Base-by-base conservation (phyloP, 106 monocot species). In the Allium cepa region DNA sequence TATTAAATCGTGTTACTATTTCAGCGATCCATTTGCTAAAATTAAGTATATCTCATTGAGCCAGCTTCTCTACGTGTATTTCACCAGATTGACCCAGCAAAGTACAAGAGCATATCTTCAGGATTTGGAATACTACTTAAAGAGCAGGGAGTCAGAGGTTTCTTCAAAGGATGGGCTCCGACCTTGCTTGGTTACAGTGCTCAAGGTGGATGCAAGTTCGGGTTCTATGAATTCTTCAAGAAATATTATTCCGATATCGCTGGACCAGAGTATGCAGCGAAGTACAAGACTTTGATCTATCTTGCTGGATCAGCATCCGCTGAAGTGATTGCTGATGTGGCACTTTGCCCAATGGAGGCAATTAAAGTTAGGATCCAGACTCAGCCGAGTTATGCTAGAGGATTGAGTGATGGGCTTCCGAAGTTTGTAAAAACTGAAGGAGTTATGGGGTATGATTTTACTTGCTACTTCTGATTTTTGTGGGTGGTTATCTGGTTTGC, bases 181-280 rank as follows among this genome's bases (percentile, higher is more conserved):
- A 88, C 88, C 8, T 76, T 88, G 28, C 76, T 88, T 8, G 88
- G 88, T 7, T 88, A 88, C 72, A 84, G 88, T 67, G 84, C 81
- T 46, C 88, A 88, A 68, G 88, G 88, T 26, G 88, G 81, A 9
- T 82, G 79, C 79, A 88, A 88, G 72, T 82, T 57, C 65, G 88
- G 88, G 10, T 88, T 88, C 62, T 88, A 88, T 71, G 88, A 88
- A 79, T 82, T 79, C 74, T 88, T 88, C 75, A 88, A 88, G 79
- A 84, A 88, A 57, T 82, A 88, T 49, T 88, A 88, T 52, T 88
- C 84, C 3, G 88, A 88, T 46, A 70, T 88, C 18, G 82, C 65
- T 53, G 88, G 84, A 11, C 81, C 88, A 64, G 88, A 88, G 48
- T 69, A 84, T 59, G 88, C 88, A 6, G 68, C 71, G 0, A 88